Conservation (phyloP, 495 filamentous ascomycete genomes). For the Cercophora scortea region DNA sequence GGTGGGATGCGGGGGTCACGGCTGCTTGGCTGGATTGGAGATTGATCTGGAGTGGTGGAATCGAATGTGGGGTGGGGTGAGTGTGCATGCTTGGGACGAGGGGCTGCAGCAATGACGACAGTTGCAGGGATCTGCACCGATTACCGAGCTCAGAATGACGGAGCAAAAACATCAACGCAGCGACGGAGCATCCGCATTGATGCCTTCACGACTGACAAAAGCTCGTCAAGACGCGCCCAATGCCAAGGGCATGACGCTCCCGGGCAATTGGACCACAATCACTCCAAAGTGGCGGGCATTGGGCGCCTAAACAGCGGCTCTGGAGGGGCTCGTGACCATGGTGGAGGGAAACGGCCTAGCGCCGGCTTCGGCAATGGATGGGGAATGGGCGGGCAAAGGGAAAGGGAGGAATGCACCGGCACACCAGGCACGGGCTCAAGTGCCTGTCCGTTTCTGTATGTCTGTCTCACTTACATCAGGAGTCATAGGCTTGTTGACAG, state of each 20-base stretch:
- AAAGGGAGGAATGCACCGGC: not conserved
- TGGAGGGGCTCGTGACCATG: conserved; percentile 10
- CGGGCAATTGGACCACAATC: conserved; percentile 3
- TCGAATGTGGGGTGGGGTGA: conserved; percentile 19
- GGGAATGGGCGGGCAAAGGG: conserved; percentile 1
- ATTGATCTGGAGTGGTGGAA: conserved; percentile 7
- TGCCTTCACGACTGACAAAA: too few relatives aligned
- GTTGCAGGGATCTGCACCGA: conserved; percentile 9
- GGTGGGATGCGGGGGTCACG: not conserved
- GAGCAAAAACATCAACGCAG: conserved; percentile 2
- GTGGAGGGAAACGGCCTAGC: not conserved
- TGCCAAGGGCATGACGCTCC: conserved; percentile 16
- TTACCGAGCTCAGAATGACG: conserved; percentile 13
- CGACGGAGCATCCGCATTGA: not conserved
- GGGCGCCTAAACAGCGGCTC: not conserved
- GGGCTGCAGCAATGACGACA: conserved; percentile 22
- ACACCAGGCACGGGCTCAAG: too few relatives aligned
- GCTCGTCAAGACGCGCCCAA: too few relatives aligned
- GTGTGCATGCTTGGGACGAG: conserved; percentile 11
- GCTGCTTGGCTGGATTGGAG: conserved; percentile 1
- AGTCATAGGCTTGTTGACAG: conserved; percentile 98
- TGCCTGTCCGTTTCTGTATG: conserved; percentile 17
- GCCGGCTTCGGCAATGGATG: not conserved
- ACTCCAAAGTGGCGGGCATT: not conserved
- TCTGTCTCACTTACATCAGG: conserved; percentile 67